These are phyloP conservation scores for Mercurialis annua DNA, from an alignment of 345 rosid species.

Conservation along the genomic window DNA sequence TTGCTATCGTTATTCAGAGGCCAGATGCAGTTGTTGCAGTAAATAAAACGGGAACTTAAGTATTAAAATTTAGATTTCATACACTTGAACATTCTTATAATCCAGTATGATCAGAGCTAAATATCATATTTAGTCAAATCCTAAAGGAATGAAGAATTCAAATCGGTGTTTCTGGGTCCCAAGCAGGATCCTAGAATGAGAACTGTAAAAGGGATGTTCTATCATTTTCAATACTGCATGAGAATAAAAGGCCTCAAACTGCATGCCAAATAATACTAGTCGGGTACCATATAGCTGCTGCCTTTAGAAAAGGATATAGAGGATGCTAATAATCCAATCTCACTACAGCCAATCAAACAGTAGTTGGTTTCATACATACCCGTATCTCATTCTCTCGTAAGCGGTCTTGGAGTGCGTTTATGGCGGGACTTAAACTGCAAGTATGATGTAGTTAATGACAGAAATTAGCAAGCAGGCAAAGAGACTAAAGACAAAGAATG, in stretches of 20 bases:
- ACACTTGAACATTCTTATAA: background rate
- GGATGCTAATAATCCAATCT: background rate
- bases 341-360: constrained; percentile 6
- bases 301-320: background rate
- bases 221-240: background rate
- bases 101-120: background rate
- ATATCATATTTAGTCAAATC: background rate
- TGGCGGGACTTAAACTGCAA: constrained; percentile 88
- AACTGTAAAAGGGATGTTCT: background rate
- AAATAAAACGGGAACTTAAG: background rate
- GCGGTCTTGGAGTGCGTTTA: constrained; percentile 77
- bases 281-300: background rate
- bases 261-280: background rate
- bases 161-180: background rate
- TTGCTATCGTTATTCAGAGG: background rate
- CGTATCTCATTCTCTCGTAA: constrained; percentile 81
- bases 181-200: constrained; percentile 1
- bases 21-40: background rate
- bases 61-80: background rate
- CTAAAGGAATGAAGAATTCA: background rate
- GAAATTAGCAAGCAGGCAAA: constrained; percentile 12
- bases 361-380: constrained; percentile 39
- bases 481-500: constrained; percentile 4
- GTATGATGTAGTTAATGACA: background rate
- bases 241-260: constrained; percentile 2